Evolutionary conservation across 768 basidiomycete genomes (phyloP), one percentile per base, ranked within the genome.

Genomic region (Tricholoma sp.): DNA sequence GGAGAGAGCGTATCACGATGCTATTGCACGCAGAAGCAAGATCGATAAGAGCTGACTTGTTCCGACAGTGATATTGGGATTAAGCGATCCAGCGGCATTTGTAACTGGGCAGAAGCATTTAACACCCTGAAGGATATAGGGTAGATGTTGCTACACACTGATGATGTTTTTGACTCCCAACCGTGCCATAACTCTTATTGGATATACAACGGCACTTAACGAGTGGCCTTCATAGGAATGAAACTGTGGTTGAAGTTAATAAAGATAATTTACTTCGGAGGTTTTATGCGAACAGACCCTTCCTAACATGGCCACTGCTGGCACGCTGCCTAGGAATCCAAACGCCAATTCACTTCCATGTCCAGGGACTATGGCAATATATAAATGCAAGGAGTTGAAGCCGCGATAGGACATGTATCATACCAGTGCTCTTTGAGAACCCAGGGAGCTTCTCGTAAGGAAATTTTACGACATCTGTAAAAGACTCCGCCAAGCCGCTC

Each of bases 281-380:
- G 29, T 6, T 10, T 9, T 28, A 15, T 18, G 24, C 20, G 45
- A 29, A 69, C 82, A 53, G 63, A 91, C 90, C 66, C 94, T 77
- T 57, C 93, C 93, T 31, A 95, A 84, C 89, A 94, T 94, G 9
- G 87, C 90, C 3, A 95, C 90, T 10, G 90, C 92, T 0, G 94
- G 89, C 0, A 88, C 79, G n/a, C 81, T 80, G 52, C 91, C 89
- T 63, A 94, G 75, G 24, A 84, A 68, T 6, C 93, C 93, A 70
- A 95, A 94, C 0, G 91, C 90, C 18, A 95, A 75, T 7, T 80
- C 72, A 57, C 89, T 91, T 70, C 83, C 82, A 63, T 95, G 94
- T 28, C 94, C 93, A n/a, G 70, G 72, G 20, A 94, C 93, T 91
- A 61, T 51, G 9, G 18, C 10, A 37, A n/a, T 1, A 6, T 31